Percentiles rank a stretch among this genome's conserved stretches.
Evolutionary conservation across 306 rosid species (phyloP).

Genomic region (Glycine latifolia): DNA sequence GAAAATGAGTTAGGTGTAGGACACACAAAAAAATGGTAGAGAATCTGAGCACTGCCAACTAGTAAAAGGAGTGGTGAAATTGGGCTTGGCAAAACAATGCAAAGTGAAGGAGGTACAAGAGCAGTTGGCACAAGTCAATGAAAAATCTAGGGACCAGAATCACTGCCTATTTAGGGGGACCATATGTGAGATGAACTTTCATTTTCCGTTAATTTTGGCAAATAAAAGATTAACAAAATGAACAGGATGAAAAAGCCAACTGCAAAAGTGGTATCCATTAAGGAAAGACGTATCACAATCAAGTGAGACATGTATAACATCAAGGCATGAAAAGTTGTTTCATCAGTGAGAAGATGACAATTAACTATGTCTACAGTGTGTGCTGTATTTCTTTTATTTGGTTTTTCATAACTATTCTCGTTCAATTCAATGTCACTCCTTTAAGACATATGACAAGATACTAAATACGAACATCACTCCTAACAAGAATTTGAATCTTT

Average conservation of each 20-base stretch:
- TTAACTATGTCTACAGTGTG: no score
- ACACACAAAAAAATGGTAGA: slow-evolving; percentile 4
- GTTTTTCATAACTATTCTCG: no score
- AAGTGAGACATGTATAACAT: not conserved
- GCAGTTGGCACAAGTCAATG: slow-evolving; percentile 11
- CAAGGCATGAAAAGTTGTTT: not conserved
- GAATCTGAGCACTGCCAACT: slow-evolving; percentile 32
- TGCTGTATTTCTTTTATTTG: no score
- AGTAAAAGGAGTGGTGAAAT: slow-evolving; percentile 45
- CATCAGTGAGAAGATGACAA: slow-evolving; percentile 11
- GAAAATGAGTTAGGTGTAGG: slow-evolving; percentile 35
- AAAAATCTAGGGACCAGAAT: slow-evolving; percentile 24
- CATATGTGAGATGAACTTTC: slow-evolving; percentile 8
- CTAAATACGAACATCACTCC: no score
- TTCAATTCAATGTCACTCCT: no score
- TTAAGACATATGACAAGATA: no score
- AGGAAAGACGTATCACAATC: slow-evolving; percentile 33
- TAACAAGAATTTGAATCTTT: no score
- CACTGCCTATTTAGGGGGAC: slow-evolving; percentile 32
- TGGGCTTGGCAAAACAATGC: slow-evolving; percentile 17
- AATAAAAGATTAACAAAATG: slow-evolving; percentile 27
- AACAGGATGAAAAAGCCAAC: not conserved
- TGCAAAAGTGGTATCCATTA: slow-evolving; percentile 31
- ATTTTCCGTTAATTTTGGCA: slow-evolving; percentile 38
- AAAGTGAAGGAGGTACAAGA: slow-evolving; percentile 27